Conservation (phyloP, 1,139 yeast species). For the Geotrichum phurueaensis region DNA sequence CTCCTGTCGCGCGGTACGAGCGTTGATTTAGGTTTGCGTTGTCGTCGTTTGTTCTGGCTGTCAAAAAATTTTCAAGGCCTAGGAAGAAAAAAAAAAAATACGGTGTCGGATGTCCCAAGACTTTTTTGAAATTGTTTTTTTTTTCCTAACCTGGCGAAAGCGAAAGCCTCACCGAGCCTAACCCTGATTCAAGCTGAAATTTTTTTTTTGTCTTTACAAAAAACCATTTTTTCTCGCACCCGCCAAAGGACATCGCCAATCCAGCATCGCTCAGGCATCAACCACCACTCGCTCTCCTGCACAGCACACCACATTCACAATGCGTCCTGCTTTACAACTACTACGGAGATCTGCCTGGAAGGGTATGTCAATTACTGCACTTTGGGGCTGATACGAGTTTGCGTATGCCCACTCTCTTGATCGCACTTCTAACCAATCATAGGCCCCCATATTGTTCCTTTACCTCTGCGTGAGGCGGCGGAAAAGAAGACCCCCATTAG, state of each 20-base stretch:
- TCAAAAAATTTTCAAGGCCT: background rate
- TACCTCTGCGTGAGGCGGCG: conserved; percentile 81
- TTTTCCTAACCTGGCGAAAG: background rate
- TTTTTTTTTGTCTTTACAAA: background rate
- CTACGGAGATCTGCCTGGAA: conserved; percentile 79
- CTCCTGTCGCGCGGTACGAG: background rate
- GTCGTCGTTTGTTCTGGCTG: background rate
- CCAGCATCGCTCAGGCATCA: background rate
- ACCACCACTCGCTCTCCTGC: background rate
- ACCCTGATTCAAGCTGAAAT: conserved; percentile 8
- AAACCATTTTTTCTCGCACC: background rate
- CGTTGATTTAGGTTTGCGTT: background rate
- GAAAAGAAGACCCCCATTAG: conserved; percentile 78
- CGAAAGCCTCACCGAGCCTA: conserved; percentile 12
- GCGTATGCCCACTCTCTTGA: background rate
- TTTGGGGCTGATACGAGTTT: background rate
- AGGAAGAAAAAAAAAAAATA: background rate
- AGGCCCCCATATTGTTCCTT: conserved; percentile 91
- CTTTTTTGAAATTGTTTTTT: background rate
- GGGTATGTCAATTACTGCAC: conserved; percentile 30
- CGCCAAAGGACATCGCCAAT: background rate
- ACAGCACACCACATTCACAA: conserved; percentile 24
- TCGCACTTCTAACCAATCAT: conserved; percentile 1
- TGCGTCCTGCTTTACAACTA: conserved; percentile 54
- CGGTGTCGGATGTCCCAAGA: background rate